phyloP scores from a whole-genome alignment of 306 rosid genomes.

The Cyclanthera cordifolia region DNA sequence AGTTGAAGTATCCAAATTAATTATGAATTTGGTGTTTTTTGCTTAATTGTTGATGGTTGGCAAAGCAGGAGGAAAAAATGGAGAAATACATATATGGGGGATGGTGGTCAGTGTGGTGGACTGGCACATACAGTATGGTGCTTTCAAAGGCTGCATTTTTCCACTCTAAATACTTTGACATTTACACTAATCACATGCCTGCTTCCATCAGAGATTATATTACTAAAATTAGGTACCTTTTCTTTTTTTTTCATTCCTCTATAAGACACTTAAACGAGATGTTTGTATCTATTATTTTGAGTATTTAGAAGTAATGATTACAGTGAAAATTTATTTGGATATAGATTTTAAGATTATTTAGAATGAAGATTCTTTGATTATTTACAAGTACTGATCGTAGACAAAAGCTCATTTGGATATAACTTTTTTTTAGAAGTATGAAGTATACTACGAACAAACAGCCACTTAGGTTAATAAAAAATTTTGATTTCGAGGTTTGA shows the following conservation, averaged over 20 bases:
- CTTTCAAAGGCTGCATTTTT: conserved; percentile 97
- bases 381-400: too few relatives aligned
- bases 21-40: background rate
- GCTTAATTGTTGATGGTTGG: background rate
- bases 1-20: too few relatives aligned
- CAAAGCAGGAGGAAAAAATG: conserved; percentile 38
- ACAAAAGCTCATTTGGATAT: too few relatives aligned
- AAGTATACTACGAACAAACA: too few relatives aligned
- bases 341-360: too few relatives aligned
- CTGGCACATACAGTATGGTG: conserved; percentile 88
- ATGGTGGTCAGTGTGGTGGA: conserved; percentile 99
- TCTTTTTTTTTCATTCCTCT: background rate
- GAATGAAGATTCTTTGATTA: too few relatives aligned
- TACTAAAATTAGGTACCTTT: conserved; percentile 57
- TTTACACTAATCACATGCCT: conserved; percentile 79
- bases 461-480: too few relatives aligned
- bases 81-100: conserved; percentile 59
- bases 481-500: background rate
- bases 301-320: too few relatives aligned
- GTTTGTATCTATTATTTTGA: too few relatives aligned
- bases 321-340: too few relatives aligned
- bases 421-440: too few relatives aligned
- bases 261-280: too few relatives aligned
- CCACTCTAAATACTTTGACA: conserved; percentile 71
- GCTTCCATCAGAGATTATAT: conserved; percentile 59